Conservation (phyloP, 1,139 yeast genomes). For the Saccharomycopsis hybrid region DNA sequence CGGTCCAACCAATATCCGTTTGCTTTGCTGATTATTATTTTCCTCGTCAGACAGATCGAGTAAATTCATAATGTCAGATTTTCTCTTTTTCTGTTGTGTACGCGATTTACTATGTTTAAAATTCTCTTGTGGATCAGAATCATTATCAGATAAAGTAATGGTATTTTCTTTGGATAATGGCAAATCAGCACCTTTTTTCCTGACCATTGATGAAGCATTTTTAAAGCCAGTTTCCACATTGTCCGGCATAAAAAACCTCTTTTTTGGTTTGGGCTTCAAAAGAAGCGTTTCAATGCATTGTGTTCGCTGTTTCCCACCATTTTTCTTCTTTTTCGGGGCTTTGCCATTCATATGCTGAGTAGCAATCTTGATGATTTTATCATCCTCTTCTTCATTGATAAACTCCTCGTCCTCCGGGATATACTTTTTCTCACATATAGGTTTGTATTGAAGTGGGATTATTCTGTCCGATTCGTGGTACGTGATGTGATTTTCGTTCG, state of each 20-base stretch:
- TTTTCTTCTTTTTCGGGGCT: conserved; percentile 21
- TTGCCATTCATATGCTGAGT: conserved; percentile 36
- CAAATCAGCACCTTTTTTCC: conserved; percentile 26
- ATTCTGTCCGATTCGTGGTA: conserved; percentile 53
- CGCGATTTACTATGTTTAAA: conserved; percentile 2
- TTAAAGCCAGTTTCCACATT: conserved; percentile 66
- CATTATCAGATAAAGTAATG: neutral
- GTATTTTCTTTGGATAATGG: conserved; percentile 21
- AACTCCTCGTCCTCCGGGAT: conserved; percentile 40
- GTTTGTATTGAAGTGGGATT: conserved; percentile 44
- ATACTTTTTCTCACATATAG: conserved; percentile 47
- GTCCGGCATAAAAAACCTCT: conserved; percentile 71
- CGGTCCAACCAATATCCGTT: no score
- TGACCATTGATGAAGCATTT: conserved; percentile 47
- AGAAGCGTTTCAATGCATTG: conserved; percentile 14
- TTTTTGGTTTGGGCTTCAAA: conserved; percentile 27
- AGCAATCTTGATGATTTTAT: conserved; percentile 63
- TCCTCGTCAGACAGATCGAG: no score
- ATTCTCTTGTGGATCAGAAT: neutral
- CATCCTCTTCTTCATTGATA: conserved; percentile 72
- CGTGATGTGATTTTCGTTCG: conserved; percentile 35
- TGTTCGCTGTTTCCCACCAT: conserved; percentile 16
- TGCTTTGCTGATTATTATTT: no score
- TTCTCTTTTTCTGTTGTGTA: conserved; percentile 11
- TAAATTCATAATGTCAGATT: conserved; percentile 14